A percentile compares a stretch with the other conserved stretches of the same genome.
Conservation (phyloP, 1,284 basidiomycete species). For the Rhodotorula glutinis region DNA sequence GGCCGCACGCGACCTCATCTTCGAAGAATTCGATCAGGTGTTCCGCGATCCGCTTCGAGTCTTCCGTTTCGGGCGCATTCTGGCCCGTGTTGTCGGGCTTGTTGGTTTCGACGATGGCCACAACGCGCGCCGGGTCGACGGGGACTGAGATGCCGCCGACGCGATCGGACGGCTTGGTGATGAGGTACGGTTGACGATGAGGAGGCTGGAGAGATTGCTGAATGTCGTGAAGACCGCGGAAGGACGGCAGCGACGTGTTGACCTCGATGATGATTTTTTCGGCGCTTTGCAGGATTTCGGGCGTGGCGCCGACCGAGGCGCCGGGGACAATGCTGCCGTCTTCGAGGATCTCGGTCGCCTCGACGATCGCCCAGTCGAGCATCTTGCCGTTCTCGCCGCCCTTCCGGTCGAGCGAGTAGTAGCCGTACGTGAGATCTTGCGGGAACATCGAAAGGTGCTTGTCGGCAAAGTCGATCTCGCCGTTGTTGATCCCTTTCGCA, state of each 20-base stretch:
- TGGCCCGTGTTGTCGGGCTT: constrained; percentile 56
- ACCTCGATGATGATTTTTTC: constrained; percentile 58
- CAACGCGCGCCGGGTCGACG: constrained; percentile 56
- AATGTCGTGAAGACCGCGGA: constrained; percentile 51
- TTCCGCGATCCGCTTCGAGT: constrained; percentile 52
- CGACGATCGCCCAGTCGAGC: constrained; percentile 58
- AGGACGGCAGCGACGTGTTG: constrained; percentile 20
- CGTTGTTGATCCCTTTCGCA: constrained; percentile 56
- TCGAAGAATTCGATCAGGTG: constrained; percentile 57
- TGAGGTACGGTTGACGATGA: constrained; percentile 54
- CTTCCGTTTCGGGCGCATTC: constrained; percentile 55
- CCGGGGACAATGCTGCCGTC: constrained; percentile 57
- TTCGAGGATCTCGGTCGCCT: constrained; percentile 57
- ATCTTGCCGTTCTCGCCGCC: constrained; percentile 49
- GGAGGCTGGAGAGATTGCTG: constrained; percentile 53
- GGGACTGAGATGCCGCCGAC: constrained; percentile 55
- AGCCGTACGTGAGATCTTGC: constrained; percentile 56
- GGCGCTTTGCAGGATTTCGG: constrained; percentile 56
- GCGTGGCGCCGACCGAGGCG: constrained; percentile 57
- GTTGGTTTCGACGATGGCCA: constrained; percentile 54
- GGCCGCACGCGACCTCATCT: constrained; percentile 53
- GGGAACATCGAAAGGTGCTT: constrained; percentile 42
- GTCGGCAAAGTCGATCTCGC: constrained; percentile 38
- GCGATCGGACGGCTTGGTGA: constrained; percentile 54
- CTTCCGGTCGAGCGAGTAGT: constrained; percentile 53